Percentiles rank a stretch among this genome's conserved stretches.
Evolutionary conservation across 176 grass and related monocot genomes (phyloP).

Genomic region (Oryza meridionalis): DNA sequence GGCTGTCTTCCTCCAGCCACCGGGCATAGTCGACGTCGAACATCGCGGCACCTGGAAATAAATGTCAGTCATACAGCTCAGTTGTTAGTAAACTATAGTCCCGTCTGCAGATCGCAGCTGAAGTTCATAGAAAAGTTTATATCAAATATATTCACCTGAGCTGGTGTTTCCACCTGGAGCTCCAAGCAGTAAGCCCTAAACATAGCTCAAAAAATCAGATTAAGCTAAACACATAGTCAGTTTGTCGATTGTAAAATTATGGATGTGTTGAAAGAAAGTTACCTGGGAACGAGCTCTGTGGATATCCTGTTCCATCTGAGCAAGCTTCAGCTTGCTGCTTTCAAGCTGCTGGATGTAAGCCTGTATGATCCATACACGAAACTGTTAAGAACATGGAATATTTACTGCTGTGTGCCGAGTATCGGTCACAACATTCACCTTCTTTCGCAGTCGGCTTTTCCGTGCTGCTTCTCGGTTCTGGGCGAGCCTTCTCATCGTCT

Average conservation of each 20-base stretch:
- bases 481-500: slow-evolving; percentile 76
- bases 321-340: slow-evolving; percentile 73
- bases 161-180: slow-evolving; percentile 62
- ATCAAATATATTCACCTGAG: slow-evolving; percentile 51
- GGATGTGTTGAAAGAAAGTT: background rate
- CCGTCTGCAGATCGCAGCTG: background rate
- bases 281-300: slow-evolving; percentile 85
- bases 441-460: slow-evolving; percentile 87
- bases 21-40: slow-evolving; percentile 71
- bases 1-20: slow-evolving; percentile 68
- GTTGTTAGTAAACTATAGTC: background rate
- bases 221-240: background rate
- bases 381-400: background rate
- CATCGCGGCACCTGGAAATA: slow-evolving; percentile 42
- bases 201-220: slow-evolving; percentile 35
- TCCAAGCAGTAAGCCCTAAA: slow-evolving; percentile 70
- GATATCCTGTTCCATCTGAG: slow-evolving; percentile 88
- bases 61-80: background rate
- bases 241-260: background rate
- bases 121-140: background rate
- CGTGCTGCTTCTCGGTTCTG: slow-evolving; percentile 94
- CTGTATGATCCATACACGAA: slow-evolving; percentile 21
- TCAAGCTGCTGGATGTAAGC: slow-evolving; percentile 88
- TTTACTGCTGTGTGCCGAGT: background rate
- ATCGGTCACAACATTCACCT: slow-evolving; percentile 46